Conservation (phyloP, 2,329 filamentous ascomycete genomes). For the Sporothrix pseudoabietina region DNA sequence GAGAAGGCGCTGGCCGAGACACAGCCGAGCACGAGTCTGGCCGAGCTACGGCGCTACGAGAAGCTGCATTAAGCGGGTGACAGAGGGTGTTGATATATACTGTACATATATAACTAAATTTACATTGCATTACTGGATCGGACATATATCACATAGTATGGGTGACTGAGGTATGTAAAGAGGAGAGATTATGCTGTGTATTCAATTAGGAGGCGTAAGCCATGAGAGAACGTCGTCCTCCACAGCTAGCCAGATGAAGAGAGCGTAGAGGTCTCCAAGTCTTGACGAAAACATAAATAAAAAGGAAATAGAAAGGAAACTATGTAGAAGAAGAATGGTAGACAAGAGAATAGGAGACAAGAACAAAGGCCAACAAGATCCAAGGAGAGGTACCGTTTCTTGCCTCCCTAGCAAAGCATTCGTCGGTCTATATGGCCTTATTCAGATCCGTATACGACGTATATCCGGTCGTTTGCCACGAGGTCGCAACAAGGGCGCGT, state of each 20-base stretch:
- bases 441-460: background rate
- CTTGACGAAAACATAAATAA: background rate
- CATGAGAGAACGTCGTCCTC: background rate
- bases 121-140: background rate
- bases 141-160: background rate
- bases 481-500: background rate
- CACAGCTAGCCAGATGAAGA: background rate
- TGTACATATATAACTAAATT: constrained; percentile 5
- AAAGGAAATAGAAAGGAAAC: background rate
- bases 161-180: background rate
- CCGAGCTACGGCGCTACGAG: constrained; percentile 33
- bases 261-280: background rate
- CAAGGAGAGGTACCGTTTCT: background rate
- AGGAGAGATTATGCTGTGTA: constrained; percentile 26
- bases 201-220: background rate
- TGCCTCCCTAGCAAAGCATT: background rate
- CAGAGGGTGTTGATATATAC: too few species aligned
- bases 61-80: constrained; percentile 23
- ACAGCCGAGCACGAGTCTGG: constrained; percentile 50
- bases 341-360: background rate
- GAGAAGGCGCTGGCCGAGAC: constrained; percentile 53
- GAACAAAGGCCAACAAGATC: background rate
- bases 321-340: background rate
- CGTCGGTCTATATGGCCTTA: background rate
- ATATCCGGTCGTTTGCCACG: background rate